Evolutionary conservation across 225 moss, liverwort and hornwort species (phyloP).

Genomic region (Takakia lepidozioides): DNA sequence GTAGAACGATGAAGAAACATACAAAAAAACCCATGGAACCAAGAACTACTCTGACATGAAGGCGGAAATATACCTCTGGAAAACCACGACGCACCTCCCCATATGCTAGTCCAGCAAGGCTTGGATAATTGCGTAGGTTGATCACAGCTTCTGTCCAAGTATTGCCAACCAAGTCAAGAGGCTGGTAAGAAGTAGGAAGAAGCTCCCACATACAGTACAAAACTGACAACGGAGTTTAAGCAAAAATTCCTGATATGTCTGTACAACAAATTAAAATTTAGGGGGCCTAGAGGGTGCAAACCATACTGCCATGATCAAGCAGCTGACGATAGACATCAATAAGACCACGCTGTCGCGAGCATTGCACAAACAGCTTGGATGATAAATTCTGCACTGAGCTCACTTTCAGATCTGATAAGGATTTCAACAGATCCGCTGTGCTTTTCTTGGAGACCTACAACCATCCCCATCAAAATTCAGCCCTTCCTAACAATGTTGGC

Average conservation of each 20-base stretch:
- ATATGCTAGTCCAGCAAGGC: slow-evolving; percentile 47
- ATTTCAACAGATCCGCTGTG: slow-evolving; percentile 53
- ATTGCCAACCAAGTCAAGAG: background rate
- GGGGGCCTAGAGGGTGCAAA: background rate
- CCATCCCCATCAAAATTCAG: no score
- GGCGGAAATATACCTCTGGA: slow-evolving; percentile 31
- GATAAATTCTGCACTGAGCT: slow-evolving; percentile 64
- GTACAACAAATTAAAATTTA: background rate
- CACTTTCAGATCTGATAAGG: slow-evolving; percentile 46
- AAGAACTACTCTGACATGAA: background rate
- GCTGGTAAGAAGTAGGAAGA: no score
- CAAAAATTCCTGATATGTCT: background rate
- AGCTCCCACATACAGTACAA: background rate
- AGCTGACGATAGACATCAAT: slow-evolving; percentile 60
- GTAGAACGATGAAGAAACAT: no score
- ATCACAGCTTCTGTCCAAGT: slow-evolving; percentile 31
- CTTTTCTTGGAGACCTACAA: slow-evolving; percentile 60
- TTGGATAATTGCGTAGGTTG: slow-evolving; percentile 53
- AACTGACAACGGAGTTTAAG: background rate
- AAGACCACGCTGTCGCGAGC: slow-evolving; percentile 56
- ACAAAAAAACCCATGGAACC: background rate
- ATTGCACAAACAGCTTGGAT: slow-evolving; percentile 65
- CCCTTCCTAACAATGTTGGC: no score
- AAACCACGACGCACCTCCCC: slow-evolving; percentile 55
- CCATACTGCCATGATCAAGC: slow-evolving; percentile 66